Conservation (phyloP, 129 eudicot genomes). For the Kitagawia praeruptora region DNA sequence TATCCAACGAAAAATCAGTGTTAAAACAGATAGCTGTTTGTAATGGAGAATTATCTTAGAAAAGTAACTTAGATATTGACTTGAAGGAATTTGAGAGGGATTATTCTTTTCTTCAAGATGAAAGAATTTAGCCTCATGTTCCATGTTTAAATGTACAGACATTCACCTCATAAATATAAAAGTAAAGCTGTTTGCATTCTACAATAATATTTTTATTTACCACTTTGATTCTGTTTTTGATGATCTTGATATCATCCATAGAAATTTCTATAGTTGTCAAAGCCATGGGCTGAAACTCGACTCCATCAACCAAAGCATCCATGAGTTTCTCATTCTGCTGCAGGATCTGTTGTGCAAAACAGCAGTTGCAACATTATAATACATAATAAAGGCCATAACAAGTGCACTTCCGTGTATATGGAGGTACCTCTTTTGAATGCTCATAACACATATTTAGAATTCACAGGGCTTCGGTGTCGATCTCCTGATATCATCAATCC, state of each 20-base stretch:
- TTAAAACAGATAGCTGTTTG: not conserved
- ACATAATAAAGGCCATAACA: conserved; percentile 7
- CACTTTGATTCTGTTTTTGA: not conserved
- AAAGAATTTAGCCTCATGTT: too few species aligned
- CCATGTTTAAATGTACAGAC: too few species aligned
- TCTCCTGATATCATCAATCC: conserved; percentile 37
- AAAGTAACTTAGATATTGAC: too few species aligned
- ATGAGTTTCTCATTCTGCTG: conserved; percentile 57
- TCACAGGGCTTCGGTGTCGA: conserved; percentile 66
- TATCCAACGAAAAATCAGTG: not conserved
- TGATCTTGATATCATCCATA: not conserved
- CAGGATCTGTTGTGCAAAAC: conserved; percentile 37
- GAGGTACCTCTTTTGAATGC: conserved; percentile 67
- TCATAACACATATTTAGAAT: conserved; percentile 62
- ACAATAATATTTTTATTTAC: not conserved
- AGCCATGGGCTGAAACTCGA: not conserved
- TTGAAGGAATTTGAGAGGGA: too few species aligned
- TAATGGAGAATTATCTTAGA: not conserved
- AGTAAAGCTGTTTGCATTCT: not conserved
- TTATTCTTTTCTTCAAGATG: too few species aligned
- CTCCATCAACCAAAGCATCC: conserved; percentile 58
- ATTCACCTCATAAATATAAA: not conserved
- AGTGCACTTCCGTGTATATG: not conserved
- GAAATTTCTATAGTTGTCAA: not conserved
- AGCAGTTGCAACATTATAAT: not conserved